phyloP scores from a whole-genome alignment of 306 rosid genomes.

The Psophocarpus tetragonolobus region DNA sequence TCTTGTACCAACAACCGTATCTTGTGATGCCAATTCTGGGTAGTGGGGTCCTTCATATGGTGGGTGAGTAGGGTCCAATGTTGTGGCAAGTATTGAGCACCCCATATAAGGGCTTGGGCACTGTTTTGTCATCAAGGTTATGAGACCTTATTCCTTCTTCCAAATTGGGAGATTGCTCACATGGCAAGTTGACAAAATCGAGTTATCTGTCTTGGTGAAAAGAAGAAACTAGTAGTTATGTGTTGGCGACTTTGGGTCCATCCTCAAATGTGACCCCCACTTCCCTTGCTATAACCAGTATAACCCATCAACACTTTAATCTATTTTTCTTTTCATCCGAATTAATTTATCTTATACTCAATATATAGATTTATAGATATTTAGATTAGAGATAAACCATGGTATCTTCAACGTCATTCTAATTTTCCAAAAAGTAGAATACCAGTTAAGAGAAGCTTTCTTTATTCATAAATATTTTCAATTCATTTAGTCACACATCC shows the following conservation, averaged over 20 bases:
- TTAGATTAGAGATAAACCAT: too few species aligned
- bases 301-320: slow-evolving; percentile 11
- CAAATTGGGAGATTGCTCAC: slow-evolving; percentile 40
- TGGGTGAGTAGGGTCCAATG: slow-evolving; percentile 43
- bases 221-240: slow-evolving; percentile 12
- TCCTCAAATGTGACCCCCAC: slow-evolving; percentile 22
- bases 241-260: slow-evolving; percentile 25
- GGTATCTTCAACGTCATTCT: too few species aligned
- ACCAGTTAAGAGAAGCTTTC: too few species aligned
- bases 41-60: slow-evolving; percentile 11
- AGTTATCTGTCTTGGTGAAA: slow-evolving; percentile 29
- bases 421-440: too few species aligned
- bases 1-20: slow-evolving; percentile 17
- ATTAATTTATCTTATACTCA: neutral
- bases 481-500: neutral
- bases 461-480: neutral
- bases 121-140: slow-evolving; percentile 40
- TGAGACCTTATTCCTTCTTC: slow-evolving; percentile 29
- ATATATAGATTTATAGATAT: too few species aligned
- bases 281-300: slow-evolving; percentile 26
- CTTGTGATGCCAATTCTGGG: slow-evolving; percentile 30
- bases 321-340: neutral
- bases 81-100: slow-evolving; percentile 45
- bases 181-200: slow-evolving; percentile 42
- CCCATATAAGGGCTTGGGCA: slow-evolving; percentile 20